phyloP scores from a whole-genome alignment of 202 grass and related monocot species.

The Schoenoplectus triqueter region DNA sequence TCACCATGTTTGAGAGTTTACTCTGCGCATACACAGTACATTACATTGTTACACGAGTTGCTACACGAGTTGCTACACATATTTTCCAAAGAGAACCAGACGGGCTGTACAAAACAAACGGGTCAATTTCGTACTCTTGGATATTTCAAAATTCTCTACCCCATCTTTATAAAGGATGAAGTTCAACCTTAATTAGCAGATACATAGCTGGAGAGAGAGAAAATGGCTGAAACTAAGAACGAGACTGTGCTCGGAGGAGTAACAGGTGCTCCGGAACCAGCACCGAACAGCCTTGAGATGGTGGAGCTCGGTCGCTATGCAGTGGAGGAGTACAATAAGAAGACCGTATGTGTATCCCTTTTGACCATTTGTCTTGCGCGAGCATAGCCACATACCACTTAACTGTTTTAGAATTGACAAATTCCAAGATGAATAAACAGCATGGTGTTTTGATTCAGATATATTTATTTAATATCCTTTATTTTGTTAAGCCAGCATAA shows the following conservation, averaged over 20 bases:
- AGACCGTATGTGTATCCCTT: constrained; percentile 2
- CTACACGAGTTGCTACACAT: background rate
- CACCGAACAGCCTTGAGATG: constrained; percentile 33
- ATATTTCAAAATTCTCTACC: constrained; percentile 9
- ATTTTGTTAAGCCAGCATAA: background rate
- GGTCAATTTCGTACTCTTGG: constrained; percentile 25
- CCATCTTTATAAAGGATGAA: constrained; percentile 11
- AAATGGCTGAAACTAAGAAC: background rate
- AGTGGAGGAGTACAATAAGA: constrained; percentile 23
- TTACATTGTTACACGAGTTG: background rate
- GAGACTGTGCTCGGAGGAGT: constrained; percentile 32
- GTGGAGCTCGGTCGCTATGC: constrained; percentile 27
- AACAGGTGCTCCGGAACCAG: constrained; percentile 46
- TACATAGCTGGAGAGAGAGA: constrained; percentile 19
- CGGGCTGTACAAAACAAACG: constrained; percentile 8
- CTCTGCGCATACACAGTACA: background rate
- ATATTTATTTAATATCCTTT: background rate
- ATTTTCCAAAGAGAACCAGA: background rate
- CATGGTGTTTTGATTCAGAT: constrained; percentile 5
- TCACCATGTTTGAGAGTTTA: background rate
- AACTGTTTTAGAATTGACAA: background rate
- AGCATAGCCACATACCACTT: background rate
- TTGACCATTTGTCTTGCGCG: background rate
- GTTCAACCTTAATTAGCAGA: constrained; percentile 11
- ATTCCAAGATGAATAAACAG: background rate